A percentile compares a stretch with the other conserved stretches of the same genome.
phyloP scores from a whole-genome alignment of 2,329 filamentous ascomycete genomes.

The Penicillium sp. region DNA sequence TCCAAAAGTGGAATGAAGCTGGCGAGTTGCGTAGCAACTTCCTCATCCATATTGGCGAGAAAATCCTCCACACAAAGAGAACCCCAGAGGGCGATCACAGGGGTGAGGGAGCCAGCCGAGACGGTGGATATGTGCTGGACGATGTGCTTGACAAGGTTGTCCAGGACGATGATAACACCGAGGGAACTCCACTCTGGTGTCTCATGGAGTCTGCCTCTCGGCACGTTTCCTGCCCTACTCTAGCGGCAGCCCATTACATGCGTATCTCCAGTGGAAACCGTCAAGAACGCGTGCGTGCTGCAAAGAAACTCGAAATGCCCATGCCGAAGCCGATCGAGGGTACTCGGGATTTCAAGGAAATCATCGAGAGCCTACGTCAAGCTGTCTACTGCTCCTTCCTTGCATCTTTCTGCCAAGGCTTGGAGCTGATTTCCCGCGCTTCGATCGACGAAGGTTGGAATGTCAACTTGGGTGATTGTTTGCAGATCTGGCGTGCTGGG shows the following conservation, averaged over 20 bases:
- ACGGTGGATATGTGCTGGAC: slow-evolving; percentile 57
- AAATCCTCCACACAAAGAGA: slow-evolving; percentile 60
- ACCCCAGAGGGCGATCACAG: slow-evolving; percentile 36
- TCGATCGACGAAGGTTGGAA: slow-evolving; percentile 62
- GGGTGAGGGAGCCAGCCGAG: slow-evolving; percentile 34
- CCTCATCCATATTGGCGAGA: slow-evolving; percentile 63
- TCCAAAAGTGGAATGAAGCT: slow-evolving; percentile 61
- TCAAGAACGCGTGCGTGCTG: slow-evolving; percentile 55
- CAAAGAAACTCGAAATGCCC: slow-evolving; percentile 51
- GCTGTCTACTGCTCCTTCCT: slow-evolving; percentile 66
- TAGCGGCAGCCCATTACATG: slow-evolving; percentile 64
- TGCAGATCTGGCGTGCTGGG: slow-evolving; percentile 66
- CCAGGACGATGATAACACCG: slow-evolving; percentile 66
- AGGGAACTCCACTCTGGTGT: slow-evolving; percentile 69
- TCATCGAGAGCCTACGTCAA: slow-evolving; percentile 60
- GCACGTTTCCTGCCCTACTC: slow-evolving; percentile 66
- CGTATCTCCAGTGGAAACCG: slow-evolving; percentile 66
- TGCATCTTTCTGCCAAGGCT: slow-evolving; percentile 64
- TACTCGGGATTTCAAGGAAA: slow-evolving; percentile 41
- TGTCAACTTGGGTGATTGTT: slow-evolving; percentile 42
- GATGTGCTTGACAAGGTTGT: slow-evolving; percentile 71
- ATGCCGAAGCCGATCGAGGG: slow-evolving; percentile 38
- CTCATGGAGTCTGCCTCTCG: slow-evolving; percentile 62
- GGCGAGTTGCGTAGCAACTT: slow-evolving; percentile 64
- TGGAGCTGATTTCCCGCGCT: slow-evolving; percentile 64